Base-by-base conservation (phyloP, 2,329 filamentous ascomycete species). In the Aspergillus floridensis region DNA sequence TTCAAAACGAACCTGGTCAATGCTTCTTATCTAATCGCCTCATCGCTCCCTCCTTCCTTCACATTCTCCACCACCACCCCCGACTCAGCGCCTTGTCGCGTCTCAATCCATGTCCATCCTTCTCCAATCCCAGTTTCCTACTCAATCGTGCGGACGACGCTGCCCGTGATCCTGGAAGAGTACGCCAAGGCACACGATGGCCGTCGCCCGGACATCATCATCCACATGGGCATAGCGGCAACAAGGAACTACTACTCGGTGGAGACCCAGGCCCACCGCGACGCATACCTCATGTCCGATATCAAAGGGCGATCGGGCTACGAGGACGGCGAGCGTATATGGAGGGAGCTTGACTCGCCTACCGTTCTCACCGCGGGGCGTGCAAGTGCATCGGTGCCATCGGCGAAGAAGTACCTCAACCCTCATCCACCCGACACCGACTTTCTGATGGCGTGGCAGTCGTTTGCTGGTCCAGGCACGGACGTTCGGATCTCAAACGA, bases 151-250 rank as follows among this genome's bases (percentile, higher is more conserved):
- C 84, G 86, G 53, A 74, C 78, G 12, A 73, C 88, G 2, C 80
- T 93, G 3, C 89, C 91, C 1, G 71, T 71, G 5, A 79, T 96
- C 5, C 85, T 91, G 77, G 70, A 77, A 14, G 65, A 76, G 31
- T 77, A 76, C 62, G 72, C 78, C 64, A 70, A 73, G 10, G 65
- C 69, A 7, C 72, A 78, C 52, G 74, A 74, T 62, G 71, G 71
- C 59, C 73, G 66, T 63, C 72, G 78, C 52, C 82, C 87, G 56
- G 89, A 96, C 73, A 76, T 89, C 31, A 81, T 87, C 22, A 74
- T 96, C 4, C 91, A 96, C 74, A 89, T 96, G 54, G 92, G 92
- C 63, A 92, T 96, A 83, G 90, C 91, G 0, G 79, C 72, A 71
- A 89, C 73, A 68, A 84, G 77, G 66, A 82, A 74, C 67, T 86